phyloP scores from a whole-genome alignment of 2,329 filamentous ascomycete genomes.

The Fusarium pseudocircinatum region DNA sequence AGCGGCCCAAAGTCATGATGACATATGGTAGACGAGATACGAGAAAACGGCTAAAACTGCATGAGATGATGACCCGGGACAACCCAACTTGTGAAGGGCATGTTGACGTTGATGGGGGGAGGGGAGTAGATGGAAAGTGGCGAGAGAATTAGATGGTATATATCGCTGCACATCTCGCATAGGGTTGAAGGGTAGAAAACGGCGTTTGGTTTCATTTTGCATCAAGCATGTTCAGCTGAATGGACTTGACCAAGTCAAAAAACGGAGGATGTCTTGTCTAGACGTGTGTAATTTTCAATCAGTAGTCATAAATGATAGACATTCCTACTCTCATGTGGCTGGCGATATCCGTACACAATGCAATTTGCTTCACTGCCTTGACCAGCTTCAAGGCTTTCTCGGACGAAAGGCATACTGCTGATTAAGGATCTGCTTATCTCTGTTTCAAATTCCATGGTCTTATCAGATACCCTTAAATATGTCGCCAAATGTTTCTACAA shows the following conservation, averaged over 20 bases:
- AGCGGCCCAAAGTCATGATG: slow-evolving; percentile 11
- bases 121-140: slow-evolving; percentile 34
- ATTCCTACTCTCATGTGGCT: neutral
- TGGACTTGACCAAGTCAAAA: neutral
- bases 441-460: neutral
- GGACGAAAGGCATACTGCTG: neutral
- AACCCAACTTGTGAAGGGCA: slow-evolving; percentile 15
- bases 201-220: slow-evolving; percentile 29
- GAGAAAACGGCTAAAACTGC: slow-evolving; percentile 27
- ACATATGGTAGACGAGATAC: slow-evolving; percentile 25
- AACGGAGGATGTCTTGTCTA: slow-evolving; percentile 1
- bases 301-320: slow-evolving; percentile 18
- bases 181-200: slow-evolving; percentile 15
- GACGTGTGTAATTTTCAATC: slow-evolving; percentile 10
- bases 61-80: slow-evolving; percentile 22
- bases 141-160: slow-evolving; percentile 32
- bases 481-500: neutral
- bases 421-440: neutral
- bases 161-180: slow-evolving; percentile 7
- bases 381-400: neutral
- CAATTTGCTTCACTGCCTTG: neutral
- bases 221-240: slow-evolving; percentile 29
- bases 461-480: neutral
- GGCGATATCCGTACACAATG: no score
- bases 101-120: slow-evolving; percentile 21